Percentiles rank a stretch among this genome's conserved stretches.
Evolutionary conservation across 495 filamentous ascomycete species (phyloP).

Genomic region (Podospora fimiseda): DNA sequence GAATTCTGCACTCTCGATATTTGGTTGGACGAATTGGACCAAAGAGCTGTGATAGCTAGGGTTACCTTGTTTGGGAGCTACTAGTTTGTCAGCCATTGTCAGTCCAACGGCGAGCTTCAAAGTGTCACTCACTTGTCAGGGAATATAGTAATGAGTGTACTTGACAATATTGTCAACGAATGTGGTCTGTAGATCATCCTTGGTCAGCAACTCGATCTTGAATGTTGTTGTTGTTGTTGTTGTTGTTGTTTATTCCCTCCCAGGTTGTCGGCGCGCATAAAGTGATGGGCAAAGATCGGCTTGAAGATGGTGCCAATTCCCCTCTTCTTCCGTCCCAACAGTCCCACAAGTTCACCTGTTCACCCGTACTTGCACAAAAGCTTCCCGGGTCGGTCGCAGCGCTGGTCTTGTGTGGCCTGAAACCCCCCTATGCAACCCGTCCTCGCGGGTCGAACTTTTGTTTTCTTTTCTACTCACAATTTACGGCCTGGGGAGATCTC

Average conservation of each 20-base stretch:
- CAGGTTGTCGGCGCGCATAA: conserved; percentile 20
- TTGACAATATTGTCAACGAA: conserved; percentile 57
- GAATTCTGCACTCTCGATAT: conserved; percentile 13
- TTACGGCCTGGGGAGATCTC: conserved; percentile 11
- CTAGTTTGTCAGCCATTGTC: conserved; percentile 24
- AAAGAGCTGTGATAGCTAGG: neutral
- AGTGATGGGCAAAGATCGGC: conserved; percentile 32
- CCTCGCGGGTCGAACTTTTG: neutral
- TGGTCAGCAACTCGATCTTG: conserved; percentile 18
- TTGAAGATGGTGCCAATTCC: conserved; percentile 6
- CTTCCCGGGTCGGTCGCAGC: conserved; percentile 2
- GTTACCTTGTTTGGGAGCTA: conserved; percentile 3
- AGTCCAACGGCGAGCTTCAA: conserved; percentile 1
- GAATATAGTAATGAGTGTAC: conserved; percentile 54
- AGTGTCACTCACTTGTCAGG: conserved; percentile 45
- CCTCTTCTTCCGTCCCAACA: neutral
- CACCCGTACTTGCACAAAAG: neutral
- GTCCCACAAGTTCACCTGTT: neutral
- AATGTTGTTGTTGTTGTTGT: neutral
- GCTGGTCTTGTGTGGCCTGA: conserved; percentile 1
- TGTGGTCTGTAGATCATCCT: conserved; percentile 40
- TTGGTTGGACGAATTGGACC: neutral
- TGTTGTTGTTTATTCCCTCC: neutral
- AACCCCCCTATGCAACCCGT: conserved; percentile 2
- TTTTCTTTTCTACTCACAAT: conserved; percentile 19